Percentiles rank a stretch among this genome's conserved stretches.
These are phyloP conservation scores for Boletus bicolor DNA, from an alignment of 768 basidiomycete genomes.

Conservation along the genomic window DNA sequence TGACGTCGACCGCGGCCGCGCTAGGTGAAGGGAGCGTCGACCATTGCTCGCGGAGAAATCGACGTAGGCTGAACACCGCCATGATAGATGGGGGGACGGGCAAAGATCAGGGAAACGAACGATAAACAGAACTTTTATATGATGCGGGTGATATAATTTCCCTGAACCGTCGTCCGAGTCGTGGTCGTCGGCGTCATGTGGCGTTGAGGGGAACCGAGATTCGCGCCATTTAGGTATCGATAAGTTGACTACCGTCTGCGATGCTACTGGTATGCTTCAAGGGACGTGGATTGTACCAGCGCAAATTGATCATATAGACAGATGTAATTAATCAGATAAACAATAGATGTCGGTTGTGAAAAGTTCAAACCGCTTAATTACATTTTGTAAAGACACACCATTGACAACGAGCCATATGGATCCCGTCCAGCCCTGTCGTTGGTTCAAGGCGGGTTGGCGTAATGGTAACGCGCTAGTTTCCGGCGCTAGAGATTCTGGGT, in stretches of 20 bases:
- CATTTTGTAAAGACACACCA: too few species aligned
- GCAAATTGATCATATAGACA: too few species aligned
- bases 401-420: too few species aligned
- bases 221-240: not conserved
- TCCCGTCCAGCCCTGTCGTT: too few species aligned
- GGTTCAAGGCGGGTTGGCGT: constrained; percentile 50
- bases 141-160: too few species aligned
- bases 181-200: not conserved
- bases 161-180: too few species aligned
- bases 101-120: not conserved
- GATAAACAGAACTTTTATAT: not conserved
- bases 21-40: constrained; percentile 8
- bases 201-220: not conserved
- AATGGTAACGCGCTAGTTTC: constrained; percentile 67
- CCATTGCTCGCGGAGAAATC: constrained; percentile 21
- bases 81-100: not conserved
- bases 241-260: not conserved
- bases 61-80: not conserved
- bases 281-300: not conserved
- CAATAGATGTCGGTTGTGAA: too few species aligned
- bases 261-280: not conserved
- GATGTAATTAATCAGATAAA: too few species aligned
- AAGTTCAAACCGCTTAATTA: too few species aligned
- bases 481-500: constrained; percentile 62
- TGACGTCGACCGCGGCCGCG: constrained; percentile 20